These are phyloP conservation scores for Kokia cookei DNA, from an alignment of 441 rosid species.

Conservation along the genomic window DNA sequence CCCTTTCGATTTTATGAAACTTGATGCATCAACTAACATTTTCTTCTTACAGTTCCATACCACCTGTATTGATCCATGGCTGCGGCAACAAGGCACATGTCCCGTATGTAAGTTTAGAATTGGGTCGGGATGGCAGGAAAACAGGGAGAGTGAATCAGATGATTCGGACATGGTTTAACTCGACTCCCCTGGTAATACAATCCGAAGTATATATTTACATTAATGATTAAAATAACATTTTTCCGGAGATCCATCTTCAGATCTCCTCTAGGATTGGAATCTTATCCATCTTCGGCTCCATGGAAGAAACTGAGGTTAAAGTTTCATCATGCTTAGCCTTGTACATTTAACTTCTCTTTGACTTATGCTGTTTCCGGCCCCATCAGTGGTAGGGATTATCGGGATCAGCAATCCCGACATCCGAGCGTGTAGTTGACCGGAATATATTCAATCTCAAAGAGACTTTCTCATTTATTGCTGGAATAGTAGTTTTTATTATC, in stretches of 20 bases:
- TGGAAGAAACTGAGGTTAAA: not conserved
- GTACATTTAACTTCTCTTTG: constrained; percentile 28
- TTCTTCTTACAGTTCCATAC: constrained; percentile 22
- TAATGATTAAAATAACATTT: not conserved
- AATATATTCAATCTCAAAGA: constrained; percentile 51
- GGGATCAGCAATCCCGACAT: constrained; percentile 54
- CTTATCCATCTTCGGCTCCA: not conserved
- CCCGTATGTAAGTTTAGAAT: constrained; percentile 23
- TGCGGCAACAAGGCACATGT: constrained; percentile 24
- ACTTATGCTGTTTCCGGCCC: constrained; percentile 64
- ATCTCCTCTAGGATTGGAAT: not conserved
- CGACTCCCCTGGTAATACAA: not conserved
- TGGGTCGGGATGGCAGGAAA: constrained; percentile 25
- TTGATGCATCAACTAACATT: not conserved
- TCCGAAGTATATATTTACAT: not conserved
- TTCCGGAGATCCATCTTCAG: not conserved
- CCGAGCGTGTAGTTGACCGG: constrained; percentile 52
- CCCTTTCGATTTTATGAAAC: not conserved
- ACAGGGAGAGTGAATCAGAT: constrained; percentile 24
- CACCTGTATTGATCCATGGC: constrained; percentile 30
- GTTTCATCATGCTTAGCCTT: not conserved
- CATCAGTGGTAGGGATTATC: constrained; percentile 21
- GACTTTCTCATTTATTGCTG: constrained; percentile 40
- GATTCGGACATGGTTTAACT: constrained; percentile 19
- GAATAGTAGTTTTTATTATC: constrained; percentile 52